These are phyloP conservation scores for Rhodomyrtus tomentosa DNA, from an alignment of 345 rosid genomes.

Conservation along the genomic window DNA sequence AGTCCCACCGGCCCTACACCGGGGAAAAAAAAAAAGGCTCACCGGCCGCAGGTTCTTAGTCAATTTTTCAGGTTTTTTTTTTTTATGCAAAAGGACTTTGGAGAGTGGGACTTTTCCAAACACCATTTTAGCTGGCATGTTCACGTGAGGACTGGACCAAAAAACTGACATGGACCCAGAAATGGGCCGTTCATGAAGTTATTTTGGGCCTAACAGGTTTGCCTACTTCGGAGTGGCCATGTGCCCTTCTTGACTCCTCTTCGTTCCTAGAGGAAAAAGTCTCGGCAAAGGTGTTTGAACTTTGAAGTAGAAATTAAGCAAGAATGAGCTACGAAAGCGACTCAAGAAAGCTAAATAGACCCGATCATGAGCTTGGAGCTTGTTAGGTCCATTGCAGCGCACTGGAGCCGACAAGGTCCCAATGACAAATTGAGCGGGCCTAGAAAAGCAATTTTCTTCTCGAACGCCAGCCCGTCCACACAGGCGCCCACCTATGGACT, in stretches of 20 bases:
- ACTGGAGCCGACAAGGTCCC: neutral
- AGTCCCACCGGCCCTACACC: too few species aligned
- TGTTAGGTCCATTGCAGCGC: neutral
- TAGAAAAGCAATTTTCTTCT: neutral
- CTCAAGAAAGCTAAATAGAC: neutral
- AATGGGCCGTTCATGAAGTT: neutral
- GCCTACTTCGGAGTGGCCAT: neutral
- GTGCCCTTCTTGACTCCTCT: neutral
- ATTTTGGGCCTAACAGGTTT: neutral
- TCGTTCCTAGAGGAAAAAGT: neutral
- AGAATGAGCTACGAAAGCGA: neutral
- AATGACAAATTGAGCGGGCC: neutral
- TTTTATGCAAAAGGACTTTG: too few species aligned
- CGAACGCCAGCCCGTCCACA: neutral
- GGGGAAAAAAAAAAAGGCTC: too few species aligned
- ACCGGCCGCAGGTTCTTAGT: too few species aligned
- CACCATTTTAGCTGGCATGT: neutral
- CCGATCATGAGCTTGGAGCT: neutral
- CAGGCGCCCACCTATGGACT: neutral
- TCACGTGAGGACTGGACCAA: neutral
- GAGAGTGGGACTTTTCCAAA: too few species aligned
- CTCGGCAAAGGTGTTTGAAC: neutral
- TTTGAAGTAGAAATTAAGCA: neutral
- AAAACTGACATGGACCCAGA: neutral
- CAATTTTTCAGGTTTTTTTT: too few species aligned